Conservation (phyloP, 176 grass and related monocot genomes). For the Aegilops sharonensis region DNA sequence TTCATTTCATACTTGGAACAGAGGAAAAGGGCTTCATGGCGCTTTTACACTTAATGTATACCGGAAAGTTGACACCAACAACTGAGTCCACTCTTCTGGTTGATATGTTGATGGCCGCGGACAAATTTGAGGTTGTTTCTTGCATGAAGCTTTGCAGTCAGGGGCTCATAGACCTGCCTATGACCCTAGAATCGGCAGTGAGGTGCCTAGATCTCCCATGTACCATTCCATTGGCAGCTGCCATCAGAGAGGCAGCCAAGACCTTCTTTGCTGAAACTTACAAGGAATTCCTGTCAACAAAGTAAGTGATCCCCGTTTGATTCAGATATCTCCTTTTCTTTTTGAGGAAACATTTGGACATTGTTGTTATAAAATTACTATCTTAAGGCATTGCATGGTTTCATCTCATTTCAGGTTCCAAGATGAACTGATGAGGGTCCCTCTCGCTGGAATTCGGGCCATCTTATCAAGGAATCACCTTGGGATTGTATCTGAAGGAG, state of each 20-base stretch:
- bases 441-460: not conserved
- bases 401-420: not conserved
- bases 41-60: constrained; percentile 29
- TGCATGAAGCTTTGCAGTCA: not conserved
- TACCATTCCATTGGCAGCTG: constrained; percentile 53
- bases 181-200: constrained; percentile 56
- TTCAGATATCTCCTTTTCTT: not conserved
- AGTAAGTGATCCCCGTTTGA: constrained; percentile 30
- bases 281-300: constrained; percentile 42
- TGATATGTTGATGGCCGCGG: not conserved
- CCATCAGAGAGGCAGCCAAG: constrained; percentile 31
- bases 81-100: not conserved
- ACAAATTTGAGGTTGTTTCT: constrained; percentile 1
- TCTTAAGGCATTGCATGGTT: constrained; percentile 16
- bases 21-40: constrained; percentile 82
- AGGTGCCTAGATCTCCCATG: constrained; percentile 77
- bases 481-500: constrained; percentile 65
- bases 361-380: not conserved
- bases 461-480: constrained; percentile 68
- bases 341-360: not conserved
- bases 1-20: constrained; percentile 42
- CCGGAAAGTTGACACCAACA: not conserved
- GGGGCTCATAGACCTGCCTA: not conserved
- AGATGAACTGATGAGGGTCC: not conserved
- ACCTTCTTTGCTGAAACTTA: constrained; percentile 54